Conservation (phyloP, 1,284 basidiomycete species). For the Psilocybe mexicana region DNA sequence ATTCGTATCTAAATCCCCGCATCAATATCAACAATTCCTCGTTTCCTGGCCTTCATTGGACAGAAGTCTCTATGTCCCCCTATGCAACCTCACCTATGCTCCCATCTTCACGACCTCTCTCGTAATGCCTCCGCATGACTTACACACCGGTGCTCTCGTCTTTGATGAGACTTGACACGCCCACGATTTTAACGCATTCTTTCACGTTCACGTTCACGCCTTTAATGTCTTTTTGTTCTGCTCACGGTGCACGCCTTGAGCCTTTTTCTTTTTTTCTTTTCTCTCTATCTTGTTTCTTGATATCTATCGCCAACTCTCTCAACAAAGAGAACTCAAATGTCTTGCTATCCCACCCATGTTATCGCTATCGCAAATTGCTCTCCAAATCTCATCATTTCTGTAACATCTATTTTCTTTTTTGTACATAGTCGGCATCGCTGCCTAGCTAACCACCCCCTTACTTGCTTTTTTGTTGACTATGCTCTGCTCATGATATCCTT, state of each 20-base stretch:
- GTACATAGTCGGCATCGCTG: conserved; percentile 1
- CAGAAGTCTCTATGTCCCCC: background rate
- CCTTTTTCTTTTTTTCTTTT: conserved; percentile 2
- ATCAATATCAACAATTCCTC: background rate
- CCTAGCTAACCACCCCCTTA: background rate
- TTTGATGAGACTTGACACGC: background rate
- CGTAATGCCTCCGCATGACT: background rate
- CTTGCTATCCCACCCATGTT: conserved; percentile 8
- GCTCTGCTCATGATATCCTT: conserved; percentile 6
- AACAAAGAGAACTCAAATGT: background rate
- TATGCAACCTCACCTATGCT: conserved; percentile 6
- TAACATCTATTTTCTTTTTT: background rate
- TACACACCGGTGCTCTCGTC: background rate
- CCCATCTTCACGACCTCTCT: background rate
- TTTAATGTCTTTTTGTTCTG: background rate
- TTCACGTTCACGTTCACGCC: background rate
- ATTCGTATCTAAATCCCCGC: conserved; percentile 33
- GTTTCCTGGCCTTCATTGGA: background rate
- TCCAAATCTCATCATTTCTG: background rate
- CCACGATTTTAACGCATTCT: background rate
- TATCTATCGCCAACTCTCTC: background rate
- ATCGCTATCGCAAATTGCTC: conserved; percentile 8
- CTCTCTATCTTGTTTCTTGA: background rate
- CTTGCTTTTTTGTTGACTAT: conserved; percentile 1
- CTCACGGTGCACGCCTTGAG: background rate